Evolutionary conservation across 352 stramenopile genomes (phyloP).

Genomic region (Phytopythium vexans): DNA sequence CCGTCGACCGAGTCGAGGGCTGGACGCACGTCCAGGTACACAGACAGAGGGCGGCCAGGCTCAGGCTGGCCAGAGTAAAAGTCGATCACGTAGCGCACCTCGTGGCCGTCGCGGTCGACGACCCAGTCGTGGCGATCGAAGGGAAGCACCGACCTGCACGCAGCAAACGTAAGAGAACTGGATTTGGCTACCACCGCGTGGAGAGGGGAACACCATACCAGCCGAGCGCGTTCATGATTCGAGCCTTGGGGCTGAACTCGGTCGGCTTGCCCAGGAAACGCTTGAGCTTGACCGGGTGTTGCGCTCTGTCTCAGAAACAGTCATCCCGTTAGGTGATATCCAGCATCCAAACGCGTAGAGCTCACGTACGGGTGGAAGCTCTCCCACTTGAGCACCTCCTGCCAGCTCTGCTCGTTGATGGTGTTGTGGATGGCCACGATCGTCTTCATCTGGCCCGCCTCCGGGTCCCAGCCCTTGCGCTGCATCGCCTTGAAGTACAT

Average conservation of each 20-base stretch:
- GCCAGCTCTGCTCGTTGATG: constrained; percentile 96
- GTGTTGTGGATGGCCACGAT: constrained; percentile 98
- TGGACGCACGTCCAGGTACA: constrained; percentile 96
- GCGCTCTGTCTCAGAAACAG: constrained; percentile 18
- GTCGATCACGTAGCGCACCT: constrained; percentile 98
- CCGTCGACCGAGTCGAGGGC: constrained; percentile 90
- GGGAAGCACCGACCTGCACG: constrained; percentile 81
- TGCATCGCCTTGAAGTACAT: constrained; percentile 98
- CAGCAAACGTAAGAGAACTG: constrained; percentile 25
- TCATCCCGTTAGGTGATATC: constrained; percentile 1
- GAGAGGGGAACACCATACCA: constrained; percentile 28
- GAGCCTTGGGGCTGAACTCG: constrained; percentile 94
- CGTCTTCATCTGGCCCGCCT: constrained; percentile 91
- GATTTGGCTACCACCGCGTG: constrained; percentile 9
- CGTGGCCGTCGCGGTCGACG: constrained; percentile 87
- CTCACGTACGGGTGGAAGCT: constrained; percentile 44
- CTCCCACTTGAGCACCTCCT: constrained; percentile 92
- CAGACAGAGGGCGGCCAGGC: constrained; percentile 78
- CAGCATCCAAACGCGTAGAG: neutral
- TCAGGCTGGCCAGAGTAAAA: constrained; percentile 96
- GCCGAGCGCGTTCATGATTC: constrained; percentile 82
- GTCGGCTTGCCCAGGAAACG: constrained; percentile 94
- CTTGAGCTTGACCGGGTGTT: constrained; percentile 85
- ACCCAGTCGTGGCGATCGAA: constrained; percentile 99
- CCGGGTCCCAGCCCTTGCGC: constrained; percentile 93